Evolutionary conservation across 2,329 filamentous ascomycete genomes (phyloP).

Genomic region (Ustilaginoidea virens): DNA sequence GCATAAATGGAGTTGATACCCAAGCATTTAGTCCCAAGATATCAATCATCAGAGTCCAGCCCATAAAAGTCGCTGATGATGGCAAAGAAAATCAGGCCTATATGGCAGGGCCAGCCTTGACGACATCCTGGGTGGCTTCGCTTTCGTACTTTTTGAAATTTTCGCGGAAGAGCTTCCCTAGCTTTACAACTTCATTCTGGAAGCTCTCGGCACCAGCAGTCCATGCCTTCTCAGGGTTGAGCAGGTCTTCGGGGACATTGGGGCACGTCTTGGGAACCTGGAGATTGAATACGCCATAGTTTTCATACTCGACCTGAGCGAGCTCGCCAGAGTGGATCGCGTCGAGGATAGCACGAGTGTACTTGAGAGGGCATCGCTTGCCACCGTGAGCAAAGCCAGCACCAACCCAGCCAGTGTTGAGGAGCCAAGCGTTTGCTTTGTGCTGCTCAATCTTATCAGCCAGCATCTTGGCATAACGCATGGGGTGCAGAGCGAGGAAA

Average conservation of each 20-base stretch:
- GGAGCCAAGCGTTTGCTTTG: conserved; percentile 92
- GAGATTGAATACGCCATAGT: conserved; percentile 92
- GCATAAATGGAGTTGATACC: too few relatives aligned
- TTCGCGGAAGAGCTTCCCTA: conserved; percentile 78
- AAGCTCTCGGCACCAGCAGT: conserved; percentile 70
- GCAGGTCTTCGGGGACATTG: conserved; percentile 75
- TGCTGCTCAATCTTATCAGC: conserved; percentile 94
- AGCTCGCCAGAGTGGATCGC: conserved; percentile 96
- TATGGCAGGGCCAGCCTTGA: conserved; percentile 43
- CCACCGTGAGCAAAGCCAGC: conserved; percentile 81
- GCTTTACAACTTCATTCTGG: conserved; percentile 75
- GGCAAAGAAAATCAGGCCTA: too few relatives aligned
- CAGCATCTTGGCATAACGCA: conserved; percentile 97
- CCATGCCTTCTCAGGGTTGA: conserved; percentile 93
- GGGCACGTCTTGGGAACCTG: conserved; percentile 85
- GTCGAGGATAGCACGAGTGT: conserved; percentile 95
- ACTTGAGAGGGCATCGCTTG: conserved; percentile 95
- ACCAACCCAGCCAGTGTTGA: conserved; percentile 97
- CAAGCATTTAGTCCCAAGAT: too few relatives aligned
- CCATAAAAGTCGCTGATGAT: too few relatives aligned
- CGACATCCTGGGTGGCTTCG: conserved; percentile 67
- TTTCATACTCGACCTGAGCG: conserved; percentile 84
- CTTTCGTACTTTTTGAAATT: conserved; percentile 95
- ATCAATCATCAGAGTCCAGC: too few relatives aligned
- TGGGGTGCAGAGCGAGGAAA: conserved; percentile 96